A percentile compares a stretch with the other conserved stretches of the same genome.
Conservation (phyloP, 768 basidiomycete species). For the Termitomyces sp. region DNA sequence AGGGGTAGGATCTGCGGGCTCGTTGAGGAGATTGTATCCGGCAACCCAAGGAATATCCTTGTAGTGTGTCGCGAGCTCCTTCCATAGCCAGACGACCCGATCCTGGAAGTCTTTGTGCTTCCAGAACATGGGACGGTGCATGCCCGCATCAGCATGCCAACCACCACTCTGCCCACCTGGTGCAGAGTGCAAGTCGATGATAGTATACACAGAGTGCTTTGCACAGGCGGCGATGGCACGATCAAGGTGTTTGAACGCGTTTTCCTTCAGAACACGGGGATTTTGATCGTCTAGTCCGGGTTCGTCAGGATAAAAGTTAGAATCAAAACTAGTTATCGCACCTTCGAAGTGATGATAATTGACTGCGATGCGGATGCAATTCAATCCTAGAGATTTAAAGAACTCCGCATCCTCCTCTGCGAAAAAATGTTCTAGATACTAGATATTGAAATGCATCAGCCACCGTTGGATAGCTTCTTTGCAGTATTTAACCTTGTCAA, state of each 20-base stretch:
- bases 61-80: slow-evolving; percentile 71
- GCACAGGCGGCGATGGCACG: slow-evolving; percentile 74
- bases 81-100: slow-evolving; percentile 74
- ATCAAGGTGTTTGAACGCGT: slow-evolving; percentile 82
- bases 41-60: slow-evolving; percentile 77
- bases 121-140: slow-evolving; percentile 73
- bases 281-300: slow-evolving; percentile 58
- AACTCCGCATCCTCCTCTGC: slow-evolving; percentile 69
- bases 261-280: slow-evolving; percentile 69
- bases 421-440: slow-evolving; percentile 87
- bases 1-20: slow-evolving; percentile 65
- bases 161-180: slow-evolving; percentile 71
- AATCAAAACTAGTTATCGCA: slow-evolving; percentile 13
- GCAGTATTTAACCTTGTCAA: slow-evolving; percentile 60
- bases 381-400: slow-evolving; percentile 76
- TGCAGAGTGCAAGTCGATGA: slow-evolving; percentile 78
- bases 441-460: slow-evolving; percentile 9
- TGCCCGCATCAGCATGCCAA: slow-evolving; percentile 81
- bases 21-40: slow-evolving; percentile 84
- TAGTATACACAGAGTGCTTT: slow-evolving; percentile 71
- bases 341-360: slow-evolving; percentile 76
- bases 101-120: slow-evolving; percentile 85
- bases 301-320: neutral
- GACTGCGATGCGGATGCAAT: slow-evolving; percentile 74
- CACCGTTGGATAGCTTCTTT: neutral